Evolutionary conservation across 2,329 filamentous ascomycete genomes (phyloP).

Genomic region (Lasiodiplodia citricola): DNA sequence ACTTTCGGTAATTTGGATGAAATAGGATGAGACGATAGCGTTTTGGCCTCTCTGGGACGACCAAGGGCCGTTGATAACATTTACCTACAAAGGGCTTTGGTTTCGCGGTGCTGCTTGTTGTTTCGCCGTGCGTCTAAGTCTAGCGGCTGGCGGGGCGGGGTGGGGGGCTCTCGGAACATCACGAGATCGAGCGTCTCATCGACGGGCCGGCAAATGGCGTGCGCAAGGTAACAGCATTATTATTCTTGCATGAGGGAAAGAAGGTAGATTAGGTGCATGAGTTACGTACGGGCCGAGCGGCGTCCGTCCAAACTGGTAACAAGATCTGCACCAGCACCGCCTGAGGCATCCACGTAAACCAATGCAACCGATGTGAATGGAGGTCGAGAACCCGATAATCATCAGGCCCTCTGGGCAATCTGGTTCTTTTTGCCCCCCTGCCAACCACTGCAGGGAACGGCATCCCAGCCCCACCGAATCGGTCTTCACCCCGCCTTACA

Average conservation of each 20-base stretch:
- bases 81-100: neutral
- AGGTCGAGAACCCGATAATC: constrained; percentile 14
- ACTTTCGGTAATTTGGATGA: constrained; percentile 6
- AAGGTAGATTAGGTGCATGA: neutral
- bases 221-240: neutral
- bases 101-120: neutral
- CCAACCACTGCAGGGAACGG: neutral
- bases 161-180: neutral
- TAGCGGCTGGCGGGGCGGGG: neutral
- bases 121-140: neutral
- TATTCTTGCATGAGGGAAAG: neutral
- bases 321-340: constrained; percentile 5
- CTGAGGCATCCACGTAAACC: neutral
- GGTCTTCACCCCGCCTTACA: constrained; percentile 10
- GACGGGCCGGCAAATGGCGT: neutral
- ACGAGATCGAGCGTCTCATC: neutral
- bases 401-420: neutral
- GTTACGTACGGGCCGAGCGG: neutral
- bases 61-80: neutral
- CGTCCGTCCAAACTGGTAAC: neutral
- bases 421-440: neutral
- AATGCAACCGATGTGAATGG: neutral
- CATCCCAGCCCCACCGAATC: neutral
- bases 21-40: neutral
- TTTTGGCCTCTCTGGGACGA: neutral